phyloP scores from a whole-genome alignment of 1,284 basidiomycete species.

The Leccinum discolor region DNA sequence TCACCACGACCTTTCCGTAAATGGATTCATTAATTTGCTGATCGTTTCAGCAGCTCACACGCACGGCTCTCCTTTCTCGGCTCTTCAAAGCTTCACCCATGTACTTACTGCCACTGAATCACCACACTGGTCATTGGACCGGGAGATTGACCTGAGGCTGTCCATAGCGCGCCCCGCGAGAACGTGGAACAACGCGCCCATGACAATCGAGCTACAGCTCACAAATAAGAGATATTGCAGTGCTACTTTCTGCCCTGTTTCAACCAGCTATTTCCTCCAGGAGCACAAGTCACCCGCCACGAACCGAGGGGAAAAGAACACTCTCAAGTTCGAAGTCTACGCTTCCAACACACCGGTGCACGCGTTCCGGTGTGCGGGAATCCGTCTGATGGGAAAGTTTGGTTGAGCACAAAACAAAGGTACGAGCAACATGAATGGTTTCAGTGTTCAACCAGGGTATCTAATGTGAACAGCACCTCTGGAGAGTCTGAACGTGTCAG shows the following conservation, averaged over 20 bases:
- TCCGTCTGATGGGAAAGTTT: neutral
- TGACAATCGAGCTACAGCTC: neutral
- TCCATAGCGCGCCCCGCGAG: neutral
- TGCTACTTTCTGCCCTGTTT: neutral
- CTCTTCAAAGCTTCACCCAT: slow-evolving; percentile 10
- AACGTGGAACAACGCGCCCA: neutral
- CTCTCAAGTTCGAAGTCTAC: neutral
- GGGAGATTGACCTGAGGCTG: neutral
- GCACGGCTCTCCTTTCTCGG: slow-evolving; percentile 16
- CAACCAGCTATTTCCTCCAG: neutral
- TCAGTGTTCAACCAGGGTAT: neutral
- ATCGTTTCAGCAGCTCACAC: slow-evolving; percentile 1
- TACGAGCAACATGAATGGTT: neutral
- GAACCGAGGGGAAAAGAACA: neutral
- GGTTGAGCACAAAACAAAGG: neutral
- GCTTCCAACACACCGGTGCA: neutral
- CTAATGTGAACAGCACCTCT: no score
- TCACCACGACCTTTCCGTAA: slow-evolving; percentile 9
- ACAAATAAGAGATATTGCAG: neutral
- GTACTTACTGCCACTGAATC: slow-evolving; percentile 15
- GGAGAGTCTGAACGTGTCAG: neutral
- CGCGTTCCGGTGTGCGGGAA: neutral
- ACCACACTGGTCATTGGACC: neutral
- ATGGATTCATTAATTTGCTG: slow-evolving; percentile 5
- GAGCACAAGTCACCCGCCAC: neutral